Evolutionary conservation across 495 filamentous ascomycete species (phyloP).

Genomic region (Articulospora tetracladia): DNA sequence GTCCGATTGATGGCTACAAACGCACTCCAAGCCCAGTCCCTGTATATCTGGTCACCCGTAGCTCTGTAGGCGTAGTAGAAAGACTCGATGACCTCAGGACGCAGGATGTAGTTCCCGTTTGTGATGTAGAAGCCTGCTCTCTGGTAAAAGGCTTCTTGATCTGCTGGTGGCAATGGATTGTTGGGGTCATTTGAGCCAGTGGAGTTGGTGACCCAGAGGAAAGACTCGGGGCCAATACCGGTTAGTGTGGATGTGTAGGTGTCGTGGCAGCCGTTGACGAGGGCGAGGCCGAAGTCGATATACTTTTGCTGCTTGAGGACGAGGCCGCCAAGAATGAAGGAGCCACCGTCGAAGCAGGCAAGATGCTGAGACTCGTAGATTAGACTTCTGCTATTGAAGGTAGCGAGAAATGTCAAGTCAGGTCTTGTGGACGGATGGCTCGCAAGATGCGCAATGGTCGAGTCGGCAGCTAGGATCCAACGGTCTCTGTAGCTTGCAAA

Average conservation of each 20-base stretch:
- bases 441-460: slow-evolving; percentile 65
- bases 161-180: slow-evolving; percentile 37
- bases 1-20: slow-evolving; percentile 67
- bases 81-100: slow-evolving; percentile 84
- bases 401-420: slow-evolving; percentile 72
- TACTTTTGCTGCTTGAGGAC: slow-evolving; percentile 61
- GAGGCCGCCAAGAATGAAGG: slow-evolving; percentile 80
- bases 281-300: slow-evolving; percentile 67
- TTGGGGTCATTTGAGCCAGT: slow-evolving; percentile 23
- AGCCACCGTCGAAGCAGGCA: slow-evolving; percentile 83
- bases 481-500: slow-evolving; percentile 63
- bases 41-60: slow-evolving; percentile 69
- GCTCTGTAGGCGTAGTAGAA: slow-evolving; percentile 85
- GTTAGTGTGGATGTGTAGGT: slow-evolving; percentile 69
- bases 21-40: slow-evolving; percentile 82
- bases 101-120: slow-evolving; percentile 58
- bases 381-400: slow-evolving; percentile 49
- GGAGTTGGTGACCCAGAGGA: slow-evolving; percentile 54
- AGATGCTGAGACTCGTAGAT: slow-evolving; percentile 58
- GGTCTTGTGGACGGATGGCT: slow-evolving; percentile 67
- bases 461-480: slow-evolving; percentile 77
- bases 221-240: slow-evolving; percentile 75
- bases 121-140: slow-evolving; percentile 71
- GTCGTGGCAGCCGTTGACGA: slow-evolving; percentile 70
- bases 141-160: slow-evolving; percentile 56